phyloP scores from a whole-genome alignment of 164 flowering plant genomes.

The Piper betle region DNA sequence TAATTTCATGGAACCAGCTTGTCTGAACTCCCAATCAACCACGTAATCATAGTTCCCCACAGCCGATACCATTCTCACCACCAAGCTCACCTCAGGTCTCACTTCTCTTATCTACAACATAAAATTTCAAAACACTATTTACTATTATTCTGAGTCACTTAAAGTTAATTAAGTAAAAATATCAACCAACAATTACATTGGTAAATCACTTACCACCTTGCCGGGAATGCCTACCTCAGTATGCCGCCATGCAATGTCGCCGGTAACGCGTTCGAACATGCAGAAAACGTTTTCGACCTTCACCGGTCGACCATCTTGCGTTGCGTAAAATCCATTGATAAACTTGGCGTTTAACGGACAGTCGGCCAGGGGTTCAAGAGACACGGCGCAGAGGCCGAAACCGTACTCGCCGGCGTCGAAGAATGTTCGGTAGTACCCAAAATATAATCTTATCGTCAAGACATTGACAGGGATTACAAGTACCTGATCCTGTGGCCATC shows the following conservation, averaged over 20 bases:
- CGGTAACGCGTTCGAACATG: constrained; percentile 35
- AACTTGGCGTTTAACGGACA: constrained; percentile 34
- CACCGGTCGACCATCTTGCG: constrained; percentile 21
- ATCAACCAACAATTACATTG: background rate
- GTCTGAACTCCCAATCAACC: constrained; percentile 49
- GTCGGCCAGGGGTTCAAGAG: constrained; percentile 28
- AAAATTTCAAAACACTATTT: background rate
- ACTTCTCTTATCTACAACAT: constrained; percentile 30
- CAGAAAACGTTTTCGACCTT: constrained; percentile 23
- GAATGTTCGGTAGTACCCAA: constrained; percentile 29
- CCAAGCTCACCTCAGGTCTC: constrained; percentile 30
- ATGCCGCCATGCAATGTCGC: constrained; percentile 44
- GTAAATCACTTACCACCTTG: constrained; percentile 20
- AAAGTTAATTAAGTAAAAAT: background rate
- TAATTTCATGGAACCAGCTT: constrained; percentile 36
- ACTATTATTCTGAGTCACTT: background rate
- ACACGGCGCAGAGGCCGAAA: constrained; percentile 26
- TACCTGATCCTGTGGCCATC: constrained; percentile 37
- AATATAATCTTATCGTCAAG: too few species aligned
- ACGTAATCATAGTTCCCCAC: constrained; percentile 48
- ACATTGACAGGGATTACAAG: background rate
- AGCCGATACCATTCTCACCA: constrained; percentile 36
- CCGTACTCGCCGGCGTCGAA: constrained; percentile 47
- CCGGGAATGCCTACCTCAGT: constrained; percentile 30
- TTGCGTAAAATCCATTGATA: constrained; percentile 23